Conservation (phyloP, 257 asterid genomes). For the Phtheirospermum japonicum region DNA sequence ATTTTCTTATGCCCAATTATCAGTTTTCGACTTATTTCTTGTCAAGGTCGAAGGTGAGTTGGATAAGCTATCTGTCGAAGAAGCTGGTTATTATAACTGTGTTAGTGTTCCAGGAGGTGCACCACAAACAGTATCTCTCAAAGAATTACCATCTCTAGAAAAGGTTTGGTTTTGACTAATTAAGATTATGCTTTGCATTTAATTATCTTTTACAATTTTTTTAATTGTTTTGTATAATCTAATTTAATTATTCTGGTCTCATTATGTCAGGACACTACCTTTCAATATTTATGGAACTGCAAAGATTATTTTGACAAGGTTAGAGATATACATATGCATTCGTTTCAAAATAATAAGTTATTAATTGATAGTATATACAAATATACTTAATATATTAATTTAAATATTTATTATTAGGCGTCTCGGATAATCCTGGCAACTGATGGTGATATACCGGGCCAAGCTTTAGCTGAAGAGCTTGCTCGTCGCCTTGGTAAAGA, state of each 20-base stretch:
- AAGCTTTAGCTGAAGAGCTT: slow-evolving; percentile 74
- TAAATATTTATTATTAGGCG: slow-evolving; percentile 39
- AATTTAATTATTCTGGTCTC: neutral
- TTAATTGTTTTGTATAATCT: neutral
- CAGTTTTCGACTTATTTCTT: slow-evolving; percentile 23
- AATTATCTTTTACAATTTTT: no score
- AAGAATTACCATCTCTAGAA: slow-evolving; percentile 52
- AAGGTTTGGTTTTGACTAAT: slow-evolving; percentile 38
- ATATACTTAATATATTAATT: neutral
- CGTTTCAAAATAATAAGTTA: neutral
- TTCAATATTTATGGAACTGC: slow-evolving; percentile 74
- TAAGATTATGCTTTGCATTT: no score
- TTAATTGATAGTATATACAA: neutral
- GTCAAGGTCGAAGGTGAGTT: slow-evolving; percentile 82
- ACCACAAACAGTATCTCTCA: slow-evolving; percentile 59
- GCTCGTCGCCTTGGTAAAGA: slow-evolving; percentile 76
- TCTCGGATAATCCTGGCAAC: slow-evolving; percentile 72
- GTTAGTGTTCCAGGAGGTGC: slow-evolving; percentile 87
- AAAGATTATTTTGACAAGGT: slow-evolving; percentile 63
- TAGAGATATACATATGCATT: slow-evolving; percentile 7
- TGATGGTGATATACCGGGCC: slow-evolving; percentile 70
- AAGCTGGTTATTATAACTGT: slow-evolving; percentile 70
- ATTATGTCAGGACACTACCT: slow-evolving; percentile 53
- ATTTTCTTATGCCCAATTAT: slow-evolving; percentile 17
- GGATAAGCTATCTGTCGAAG: slow-evolving; percentile 79